These are phyloP conservation scores for Glonium stellatum DNA, from an alignment of 495 filamentous ascomycete genomes.

Conservation along the genomic window DNA sequence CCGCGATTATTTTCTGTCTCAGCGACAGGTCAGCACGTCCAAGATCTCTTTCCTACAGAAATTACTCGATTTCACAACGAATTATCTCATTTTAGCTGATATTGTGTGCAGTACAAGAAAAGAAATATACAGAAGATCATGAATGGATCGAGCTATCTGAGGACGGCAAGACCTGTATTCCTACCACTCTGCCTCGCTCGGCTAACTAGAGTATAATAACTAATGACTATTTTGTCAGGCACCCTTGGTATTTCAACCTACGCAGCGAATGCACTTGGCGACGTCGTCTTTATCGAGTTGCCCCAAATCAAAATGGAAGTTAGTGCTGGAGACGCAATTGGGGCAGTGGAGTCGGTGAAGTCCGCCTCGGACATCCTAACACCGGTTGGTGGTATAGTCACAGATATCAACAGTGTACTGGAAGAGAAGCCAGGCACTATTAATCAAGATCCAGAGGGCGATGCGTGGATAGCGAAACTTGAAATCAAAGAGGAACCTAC, in stretches of 20 bases:
- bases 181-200: neutral
- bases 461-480: constrained; percentile 91
- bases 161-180: constrained; percentile 56
- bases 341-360: constrained; percentile 96
- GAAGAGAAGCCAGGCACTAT: constrained; percentile 79
- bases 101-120: constrained; percentile 38
- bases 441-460: constrained; percentile 76
- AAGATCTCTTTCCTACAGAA: neutral
- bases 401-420: constrained; percentile 61
- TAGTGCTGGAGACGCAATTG: constrained; percentile 67
- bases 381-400: constrained; percentile 70
- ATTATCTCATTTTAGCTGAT: neutral
- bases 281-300: constrained; percentile 95
- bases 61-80: neutral
- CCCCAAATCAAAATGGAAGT: constrained; percentile 59
- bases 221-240: constrained; percentile 38
- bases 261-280: constrained; percentile 83
- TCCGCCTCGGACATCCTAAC: constrained; percentile 92
- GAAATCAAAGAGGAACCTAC: constrained; percentile 66
- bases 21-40: neutral
- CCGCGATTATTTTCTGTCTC: constrained; percentile 26
- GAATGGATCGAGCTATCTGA: constrained; percentile 89
- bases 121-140: constrained; percentile 94
- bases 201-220: neutral
- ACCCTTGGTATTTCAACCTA: constrained; percentile 86